Conservation (phyloP, 352 stramenopile genomes). For the Globisporangium orthogonon region DNA sequence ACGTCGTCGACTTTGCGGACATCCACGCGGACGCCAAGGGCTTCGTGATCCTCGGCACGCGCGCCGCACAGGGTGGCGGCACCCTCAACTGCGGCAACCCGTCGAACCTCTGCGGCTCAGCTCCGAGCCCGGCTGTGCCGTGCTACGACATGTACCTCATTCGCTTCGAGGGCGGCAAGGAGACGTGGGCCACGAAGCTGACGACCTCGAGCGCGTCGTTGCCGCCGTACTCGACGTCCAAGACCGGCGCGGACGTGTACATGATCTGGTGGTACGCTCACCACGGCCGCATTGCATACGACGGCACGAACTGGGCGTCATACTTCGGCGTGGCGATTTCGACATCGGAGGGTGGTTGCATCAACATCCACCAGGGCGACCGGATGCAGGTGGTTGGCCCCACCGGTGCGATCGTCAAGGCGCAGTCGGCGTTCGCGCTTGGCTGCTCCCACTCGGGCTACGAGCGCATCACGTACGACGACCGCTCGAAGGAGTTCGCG, state of each 20-base stretch:
- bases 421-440: constrained; percentile 42
- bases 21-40: constrained; percentile 47
- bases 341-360: constrained; percentile 43
- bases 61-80: constrained; percentile 38
- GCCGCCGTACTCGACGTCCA: constrained; percentile 42
- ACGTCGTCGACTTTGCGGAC: constrained; percentile 50
- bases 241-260: constrained; percentile 38
- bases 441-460: constrained; percentile 57
- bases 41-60: constrained; percentile 45
- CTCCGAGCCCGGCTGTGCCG: constrained; percentile 26
- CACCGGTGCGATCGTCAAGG: constrained; percentile 28
- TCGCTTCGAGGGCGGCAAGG: constrained; percentile 39
- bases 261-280: constrained; percentile 75
- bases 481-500: constrained; percentile 31
- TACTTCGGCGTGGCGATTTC: constrained; percentile 59
- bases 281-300: constrained; percentile 49
- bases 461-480: constrained; percentile 53
- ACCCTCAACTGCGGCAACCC: constrained; percentile 57
- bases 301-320: constrained; percentile 54
- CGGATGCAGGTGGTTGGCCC: constrained; percentile 58
- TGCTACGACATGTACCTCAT: constrained; percentile 66
- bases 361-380: constrained; percentile 67
- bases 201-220: constrained; percentile 40
- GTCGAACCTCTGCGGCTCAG: constrained; percentile 39
- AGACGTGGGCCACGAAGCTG: constrained; percentile 53